These are phyloP conservation scores for Lignosus rhinocerotis DNA, from an alignment of 1,284 basidiomycete species.

Conservation along the genomic window DNA sequence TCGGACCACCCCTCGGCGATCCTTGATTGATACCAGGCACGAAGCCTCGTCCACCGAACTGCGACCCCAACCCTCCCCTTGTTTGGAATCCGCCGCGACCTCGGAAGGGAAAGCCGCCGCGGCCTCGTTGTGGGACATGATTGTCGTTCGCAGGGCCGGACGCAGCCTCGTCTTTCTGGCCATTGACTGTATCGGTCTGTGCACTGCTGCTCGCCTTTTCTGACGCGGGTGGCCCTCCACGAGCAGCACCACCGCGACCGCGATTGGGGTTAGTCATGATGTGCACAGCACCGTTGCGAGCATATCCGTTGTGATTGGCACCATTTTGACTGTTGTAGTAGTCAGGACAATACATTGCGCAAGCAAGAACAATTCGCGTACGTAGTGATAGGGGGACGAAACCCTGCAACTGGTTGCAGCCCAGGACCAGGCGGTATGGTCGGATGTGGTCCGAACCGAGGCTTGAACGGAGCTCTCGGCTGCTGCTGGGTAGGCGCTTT, in stretches of 20 bases:
- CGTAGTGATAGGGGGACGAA: conserved; percentile 51
- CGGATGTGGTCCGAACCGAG: conserved; percentile 67
- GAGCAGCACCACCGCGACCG: conserved; percentile 40
- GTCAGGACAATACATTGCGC: conserved; percentile 7
- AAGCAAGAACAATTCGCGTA: conserved; percentile 24
- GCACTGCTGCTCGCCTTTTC: background rate
- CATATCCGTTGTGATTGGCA: conserved; percentile 6
- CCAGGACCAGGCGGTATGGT: conserved; percentile 53
- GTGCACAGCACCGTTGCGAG: conserved; percentile 36
- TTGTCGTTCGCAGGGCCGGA: conserved; percentile 7
- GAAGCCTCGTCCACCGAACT: conserved; percentile 34
- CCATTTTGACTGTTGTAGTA: conserved; percentile 22
- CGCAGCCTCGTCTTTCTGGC: background rate
- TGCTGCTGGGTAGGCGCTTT: conserved; percentile 45
- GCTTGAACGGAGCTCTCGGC: conserved; percentile 56
- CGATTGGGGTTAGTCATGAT: conserved; percentile 75
- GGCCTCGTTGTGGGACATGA: conserved; percentile 12
- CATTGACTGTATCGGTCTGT: conserved; percentile 10
- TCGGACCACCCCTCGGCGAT: conserved; percentile 16
- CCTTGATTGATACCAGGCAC: conserved; percentile 24
- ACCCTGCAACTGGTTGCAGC: conserved; percentile 56
- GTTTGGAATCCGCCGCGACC: conserved; percentile 1
- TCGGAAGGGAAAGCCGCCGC: conserved; percentile 31
- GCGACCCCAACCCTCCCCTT: conserved; percentile 11
- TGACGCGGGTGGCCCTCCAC: conserved; percentile 15